Evolutionary conservation across 805 yeast species (phyloP).

Genomic region (Schwanniomyces yamadae): DNA sequence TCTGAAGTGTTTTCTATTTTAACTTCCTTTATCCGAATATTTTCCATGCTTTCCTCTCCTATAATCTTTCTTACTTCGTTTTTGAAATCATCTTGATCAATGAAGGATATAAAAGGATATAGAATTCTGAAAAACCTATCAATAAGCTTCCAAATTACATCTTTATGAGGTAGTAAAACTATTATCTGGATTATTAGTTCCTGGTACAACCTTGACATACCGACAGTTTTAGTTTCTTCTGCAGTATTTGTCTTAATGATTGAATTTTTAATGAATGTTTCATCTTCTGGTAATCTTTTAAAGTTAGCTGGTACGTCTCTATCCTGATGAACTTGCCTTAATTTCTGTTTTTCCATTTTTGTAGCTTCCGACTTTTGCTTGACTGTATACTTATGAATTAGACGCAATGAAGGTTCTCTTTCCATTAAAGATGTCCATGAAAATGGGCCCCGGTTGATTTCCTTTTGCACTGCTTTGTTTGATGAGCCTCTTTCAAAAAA

Average conservation of each 20-base stretch:
- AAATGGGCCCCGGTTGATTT: constrained; percentile 24
- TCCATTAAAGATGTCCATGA: constrained; percentile 24
- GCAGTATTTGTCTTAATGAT: constrained; percentile 1
- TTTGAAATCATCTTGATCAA: constrained; percentile 55
- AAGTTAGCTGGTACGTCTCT: not conserved
- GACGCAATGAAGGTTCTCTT: constrained; percentile 15
- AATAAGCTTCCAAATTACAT: constrained; percentile 50
- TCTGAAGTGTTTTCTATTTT: constrained; percentile 30
- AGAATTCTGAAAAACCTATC: constrained; percentile 57
- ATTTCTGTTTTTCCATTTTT: not conserved
- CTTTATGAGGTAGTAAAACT: constrained; percentile 48
- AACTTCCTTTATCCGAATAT: constrained; percentile 17
- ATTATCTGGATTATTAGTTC: constrained; percentile 34
- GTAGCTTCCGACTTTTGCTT: not conserved
- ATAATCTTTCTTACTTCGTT: constrained; percentile 39
- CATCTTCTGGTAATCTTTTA: constrained; percentile 22
- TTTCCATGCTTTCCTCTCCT: constrained; percentile 30
- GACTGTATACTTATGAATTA: constrained; percentile 4
- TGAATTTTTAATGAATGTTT: constrained; percentile 4
- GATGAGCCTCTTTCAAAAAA: constrained; percentile 10
- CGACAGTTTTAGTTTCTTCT: constrained; percentile 6
- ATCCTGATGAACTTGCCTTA: not conserved
- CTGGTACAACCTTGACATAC: constrained; percentile 14
- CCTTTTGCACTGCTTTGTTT: constrained; percentile 17
- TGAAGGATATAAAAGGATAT: constrained; percentile 60